Conservation (phyloP, 164 flowering plant species). For the Vitis cinerea region DNA sequence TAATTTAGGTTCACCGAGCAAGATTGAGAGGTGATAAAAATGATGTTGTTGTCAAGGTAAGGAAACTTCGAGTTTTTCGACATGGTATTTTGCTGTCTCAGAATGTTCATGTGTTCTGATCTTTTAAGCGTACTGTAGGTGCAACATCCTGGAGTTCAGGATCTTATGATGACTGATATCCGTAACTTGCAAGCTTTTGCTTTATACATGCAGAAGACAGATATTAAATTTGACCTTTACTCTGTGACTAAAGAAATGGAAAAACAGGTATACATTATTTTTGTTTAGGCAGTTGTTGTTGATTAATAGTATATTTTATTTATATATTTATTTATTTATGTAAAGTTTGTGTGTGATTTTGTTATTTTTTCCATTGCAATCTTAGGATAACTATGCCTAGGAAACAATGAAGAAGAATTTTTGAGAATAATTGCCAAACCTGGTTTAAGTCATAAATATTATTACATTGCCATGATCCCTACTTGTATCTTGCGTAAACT, state of each 20-base stretch:
- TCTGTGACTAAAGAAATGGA: slow-evolving; percentile 95
- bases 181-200: slow-evolving; percentile 93
- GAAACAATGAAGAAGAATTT: no score
- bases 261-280: slow-evolving; percentile 62
- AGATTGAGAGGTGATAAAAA: slow-evolving; percentile 69
- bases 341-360: no score
- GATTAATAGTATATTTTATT: background rate
- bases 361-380: no score
- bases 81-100: background rate
- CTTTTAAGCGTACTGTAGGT: slow-evolving; percentile 45
- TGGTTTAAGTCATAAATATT: no score
- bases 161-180: slow-evolving; percentile 94
- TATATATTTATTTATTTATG: no score
- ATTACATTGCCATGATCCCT: no score
- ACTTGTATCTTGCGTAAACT: no score
- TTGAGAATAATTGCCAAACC: no score
- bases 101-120: slow-evolving; percentile 8
- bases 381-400: no score
- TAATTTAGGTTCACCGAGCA: slow-evolving; percentile 83
- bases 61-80: slow-evolving; percentile 7
- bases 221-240: slow-evolving; percentile 78
- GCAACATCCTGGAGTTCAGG: slow-evolving; percentile 95
- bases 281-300: background rate
- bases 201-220: slow-evolving; percentile 85
- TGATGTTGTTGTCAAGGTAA: slow-evolving; percentile 94